These are phyloP conservation scores for Gossypium thurberi DNA, from an alignment of 345 rosid species.

Conservation along the genomic window DNA sequence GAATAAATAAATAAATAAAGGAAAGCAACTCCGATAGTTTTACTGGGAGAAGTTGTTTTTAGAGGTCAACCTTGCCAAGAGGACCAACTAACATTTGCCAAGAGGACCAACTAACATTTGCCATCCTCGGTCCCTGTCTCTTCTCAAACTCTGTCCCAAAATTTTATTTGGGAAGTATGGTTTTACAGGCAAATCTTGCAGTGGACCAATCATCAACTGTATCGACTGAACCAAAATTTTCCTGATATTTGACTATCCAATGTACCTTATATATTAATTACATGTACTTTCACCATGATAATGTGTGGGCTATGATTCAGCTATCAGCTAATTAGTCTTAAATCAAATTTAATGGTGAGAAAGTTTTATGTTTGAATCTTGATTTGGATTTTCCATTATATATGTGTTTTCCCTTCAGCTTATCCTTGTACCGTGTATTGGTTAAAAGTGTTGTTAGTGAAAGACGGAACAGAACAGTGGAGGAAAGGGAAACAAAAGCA, in stretches of 20 bases:
- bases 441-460: neutral
- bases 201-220: neutral
- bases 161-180: too few species aligned
- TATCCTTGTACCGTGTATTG: too few species aligned
- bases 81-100: too few species aligned
- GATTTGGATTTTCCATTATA: neutral
- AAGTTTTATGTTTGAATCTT: neutral
- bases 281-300: neutral
- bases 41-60: too few species aligned
- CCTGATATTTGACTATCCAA: neutral
- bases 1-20: too few species aligned
- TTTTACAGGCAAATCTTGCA: too few species aligned
- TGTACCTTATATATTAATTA: neutral
- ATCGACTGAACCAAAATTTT: neutral
- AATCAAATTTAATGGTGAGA: neutral
- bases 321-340: neutral
- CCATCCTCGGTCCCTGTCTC: too few species aligned
- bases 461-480: neutral
- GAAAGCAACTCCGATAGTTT: too few species aligned
- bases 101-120: too few species aligned
- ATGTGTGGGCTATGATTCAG: neutral
- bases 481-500: neutral
- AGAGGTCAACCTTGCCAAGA: too few species aligned
- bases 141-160: too few species aligned
- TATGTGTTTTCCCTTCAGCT: neutral